These are phyloP conservation scores for Zymoseptoria crescenta DNA, from an alignment of 2,329 filamentous ascomycete genomes.

Conservation along the genomic window DNA sequence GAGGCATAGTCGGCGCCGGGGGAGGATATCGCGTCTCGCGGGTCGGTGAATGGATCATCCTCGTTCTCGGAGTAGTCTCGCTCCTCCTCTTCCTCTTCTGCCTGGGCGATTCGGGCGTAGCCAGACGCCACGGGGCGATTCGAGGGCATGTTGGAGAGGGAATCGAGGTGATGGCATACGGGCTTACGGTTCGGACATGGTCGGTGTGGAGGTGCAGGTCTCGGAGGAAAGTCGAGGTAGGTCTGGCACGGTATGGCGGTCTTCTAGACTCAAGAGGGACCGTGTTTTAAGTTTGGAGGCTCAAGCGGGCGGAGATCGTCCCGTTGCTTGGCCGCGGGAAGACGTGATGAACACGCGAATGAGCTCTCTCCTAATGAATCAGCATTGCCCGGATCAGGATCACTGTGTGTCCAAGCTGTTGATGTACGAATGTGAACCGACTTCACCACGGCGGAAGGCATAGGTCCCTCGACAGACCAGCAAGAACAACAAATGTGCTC, in stretches of 20 bases:
- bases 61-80: conserved; percentile 35
- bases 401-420: not conserved
- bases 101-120: conserved; percentile 46
- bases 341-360: not conserved
- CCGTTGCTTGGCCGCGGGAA: not conserved
- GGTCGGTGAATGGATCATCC: conserved; percentile 26
- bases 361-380: not conserved
- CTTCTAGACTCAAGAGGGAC: not conserved
- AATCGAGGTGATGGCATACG: not conserved
- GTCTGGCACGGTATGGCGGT: too few species aligned
- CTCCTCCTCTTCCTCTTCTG: conserved; percentile 42
- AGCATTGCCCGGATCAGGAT: not conserved
- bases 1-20: conserved; percentile 36
- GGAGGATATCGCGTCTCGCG: conserved; percentile 28
- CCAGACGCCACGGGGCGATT: conserved; percentile 40
- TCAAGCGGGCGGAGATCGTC: conserved; percentile 1
- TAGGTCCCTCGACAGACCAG: too few species aligned
- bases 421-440: not conserved
- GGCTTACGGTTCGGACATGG: not conserved
- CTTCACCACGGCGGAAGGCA: too few species aligned
- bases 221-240: not conserved
- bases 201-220: not conserved
- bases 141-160: conserved; percentile 30
- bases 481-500: not conserved
- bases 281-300: not conserved